Conservation (phyloP, 495 filamentous ascomycete species). For the Penicillium soppii region DNA sequence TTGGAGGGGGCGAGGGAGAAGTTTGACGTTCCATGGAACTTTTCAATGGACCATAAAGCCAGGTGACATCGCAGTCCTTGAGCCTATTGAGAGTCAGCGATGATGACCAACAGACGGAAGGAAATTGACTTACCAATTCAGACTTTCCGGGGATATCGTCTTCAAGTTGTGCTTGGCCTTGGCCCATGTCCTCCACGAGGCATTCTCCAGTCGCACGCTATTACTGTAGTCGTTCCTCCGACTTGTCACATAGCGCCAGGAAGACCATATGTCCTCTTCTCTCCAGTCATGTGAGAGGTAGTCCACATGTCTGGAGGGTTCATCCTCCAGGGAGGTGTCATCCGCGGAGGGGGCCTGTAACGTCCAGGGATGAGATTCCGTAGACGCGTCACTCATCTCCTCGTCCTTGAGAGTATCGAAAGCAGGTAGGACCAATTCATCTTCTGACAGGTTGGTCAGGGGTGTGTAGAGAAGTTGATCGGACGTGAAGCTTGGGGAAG, state of each 20-base stretch:
- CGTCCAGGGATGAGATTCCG: constrained; percentile 16
- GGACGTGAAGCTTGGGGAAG: constrained; percentile 39
- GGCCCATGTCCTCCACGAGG: constrained; percentile 97
- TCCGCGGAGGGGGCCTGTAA: constrained; percentile 61
- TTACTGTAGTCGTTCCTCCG: constrained; percentile 77
- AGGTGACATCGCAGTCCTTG: constrained; percentile 96
- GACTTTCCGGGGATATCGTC: constrained; percentile 81
- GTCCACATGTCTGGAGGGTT: constrained; percentile 90
- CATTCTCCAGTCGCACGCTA: constrained; percentile 83
- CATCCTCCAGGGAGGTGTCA: constrained; percentile 72
- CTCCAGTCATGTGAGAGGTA: constrained; percentile 95
- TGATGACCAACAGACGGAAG: background rate
- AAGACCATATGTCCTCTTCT: constrained; percentile 97
- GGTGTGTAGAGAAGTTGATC: constrained; percentile 45
- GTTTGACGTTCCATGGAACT: constrained; percentile 49
- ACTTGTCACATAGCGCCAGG: constrained; percentile 88
- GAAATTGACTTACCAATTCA: constrained; percentile 73
- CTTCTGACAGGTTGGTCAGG: constrained; percentile 62
- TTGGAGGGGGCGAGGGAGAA: constrained; percentile 53
- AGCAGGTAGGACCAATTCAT: constrained; percentile 47
- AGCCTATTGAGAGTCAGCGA: constrained; percentile 59
- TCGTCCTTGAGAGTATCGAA: constrained; percentile 17
- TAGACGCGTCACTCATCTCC: constrained; percentile 21
- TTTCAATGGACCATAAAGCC: constrained; percentile 94
- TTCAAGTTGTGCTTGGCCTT: constrained; percentile 81